Evolutionary conservation across 345 rosid species (phyloP).

Genomic region (Ceriops decandra): DNA sequence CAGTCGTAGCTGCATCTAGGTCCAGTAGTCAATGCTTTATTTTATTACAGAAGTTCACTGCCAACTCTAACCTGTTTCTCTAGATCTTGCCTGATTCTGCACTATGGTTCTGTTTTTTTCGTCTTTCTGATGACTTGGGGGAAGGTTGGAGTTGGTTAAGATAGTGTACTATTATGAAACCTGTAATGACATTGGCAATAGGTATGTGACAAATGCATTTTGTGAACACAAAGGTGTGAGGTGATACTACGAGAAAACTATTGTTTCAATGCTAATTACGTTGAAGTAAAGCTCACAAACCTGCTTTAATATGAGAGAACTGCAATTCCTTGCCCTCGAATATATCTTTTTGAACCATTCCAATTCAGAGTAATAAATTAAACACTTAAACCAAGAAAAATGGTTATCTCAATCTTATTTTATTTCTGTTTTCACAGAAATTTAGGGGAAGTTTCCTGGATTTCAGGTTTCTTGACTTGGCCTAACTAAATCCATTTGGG

Average conservation of each 20-base stretch:
- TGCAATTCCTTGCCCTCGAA: no score
- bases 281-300: no score
- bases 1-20: not conserved
- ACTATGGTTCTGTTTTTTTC: not conserved
- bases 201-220: not conserved
- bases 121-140: not conserved
- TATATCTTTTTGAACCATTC: no score
- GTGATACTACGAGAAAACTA: no score
- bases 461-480: constrained; percentile 1
- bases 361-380: not conserved
- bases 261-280: no score
- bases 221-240: not conserved
- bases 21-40: not conserved
- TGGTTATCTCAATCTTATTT: not conserved
- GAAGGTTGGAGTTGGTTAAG: not conserved
- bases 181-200: not conserved
- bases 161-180: not conserved
- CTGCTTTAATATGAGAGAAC: no score
- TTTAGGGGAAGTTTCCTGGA: constrained; percentile 10
- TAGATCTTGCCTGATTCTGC: not conserved
- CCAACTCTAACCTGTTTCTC: not conserved
- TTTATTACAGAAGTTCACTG: not conserved
- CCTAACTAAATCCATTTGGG: not conserved
- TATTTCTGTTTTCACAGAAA: constrained; percentile 3
- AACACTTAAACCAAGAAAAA: not conserved